Evolutionary conservation across 2,329 filamentous ascomycete genomes (phyloP), one percentile per base, ranked within the genome.

Genomic region (Exophiala lecanii-corni): DNA sequence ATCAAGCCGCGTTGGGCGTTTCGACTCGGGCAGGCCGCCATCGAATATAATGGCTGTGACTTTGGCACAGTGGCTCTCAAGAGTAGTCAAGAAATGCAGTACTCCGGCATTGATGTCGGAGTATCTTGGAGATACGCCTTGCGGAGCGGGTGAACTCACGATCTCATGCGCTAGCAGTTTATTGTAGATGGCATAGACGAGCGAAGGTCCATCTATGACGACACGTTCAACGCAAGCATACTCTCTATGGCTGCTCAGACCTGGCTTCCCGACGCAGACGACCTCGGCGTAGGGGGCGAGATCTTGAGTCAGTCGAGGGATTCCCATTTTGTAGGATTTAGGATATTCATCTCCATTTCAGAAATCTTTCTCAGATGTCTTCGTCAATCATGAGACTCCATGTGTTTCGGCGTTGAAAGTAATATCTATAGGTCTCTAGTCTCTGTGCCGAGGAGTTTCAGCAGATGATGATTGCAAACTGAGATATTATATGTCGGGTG

Each of bases 41-140:
- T 97, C 91, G 56, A 97, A 96, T 60, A 84, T 89, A 40, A 96
- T 35, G 74, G 53, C 81, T 86, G 53, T 21, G 9, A 38, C 23
- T 32, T 38, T 65, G 37, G 85, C 73, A 40, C 75, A 71, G 44
- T 73, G 70, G 2, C 57, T 57, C 37, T 70, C 67, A 12, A 94
- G 63, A 25, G 71, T 62, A 17, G 81, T 67, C 1, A 95, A 69
- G 73, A 83, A 91, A 16, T 62, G 60, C 38, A 82, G 61, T 3
- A 79, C 74, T 13, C 74, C 72, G 5, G 68, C 60, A 10, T 78
- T 81, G 32, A 92, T 71, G 31, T 82, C 70, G 9, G 68, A 56
- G 62, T 89, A 88, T 0, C 78, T 74, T 4, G 82, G 79, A 20
- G 76, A 69, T 10, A 30, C 21, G 9, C 66, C 60, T 36, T 76